phyloP scores from a whole-genome alignment of 257 asterid species.

The Nicotiana sylvestris region DNA sequence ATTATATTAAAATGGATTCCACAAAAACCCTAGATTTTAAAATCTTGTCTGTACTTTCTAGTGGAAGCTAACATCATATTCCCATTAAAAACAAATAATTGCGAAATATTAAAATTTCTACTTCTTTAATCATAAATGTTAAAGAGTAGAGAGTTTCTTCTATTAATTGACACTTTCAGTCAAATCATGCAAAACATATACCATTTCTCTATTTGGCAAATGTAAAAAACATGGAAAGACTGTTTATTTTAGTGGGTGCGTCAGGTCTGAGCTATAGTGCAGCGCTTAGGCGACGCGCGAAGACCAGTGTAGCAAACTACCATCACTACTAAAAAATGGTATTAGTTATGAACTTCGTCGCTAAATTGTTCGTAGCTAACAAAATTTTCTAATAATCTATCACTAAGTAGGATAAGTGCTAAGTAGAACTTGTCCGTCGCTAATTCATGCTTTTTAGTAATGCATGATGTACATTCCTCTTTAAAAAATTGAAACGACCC shows the following conservation, averaged over 20 bases:
- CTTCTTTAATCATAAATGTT: neutral
- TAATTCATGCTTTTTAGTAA: too few species aligned
- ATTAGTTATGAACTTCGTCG: too few species aligned
- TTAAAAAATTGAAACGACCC: too few species aligned
- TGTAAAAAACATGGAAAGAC: neutral
- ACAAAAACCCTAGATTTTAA: neutral
- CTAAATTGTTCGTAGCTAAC: too few species aligned
- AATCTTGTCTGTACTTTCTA: neutral
- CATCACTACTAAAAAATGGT: too few species aligned
- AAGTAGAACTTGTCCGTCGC: too few species aligned
- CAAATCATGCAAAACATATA: neutral
- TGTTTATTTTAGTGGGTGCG: neutral
- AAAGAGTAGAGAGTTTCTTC: neutral
- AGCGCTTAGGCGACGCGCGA: too few species aligned
- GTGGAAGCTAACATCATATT: slow-evolving; percentile 15
- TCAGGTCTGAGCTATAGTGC: too few species aligned
- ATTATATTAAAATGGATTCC: neutral
- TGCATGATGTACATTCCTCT: too few species aligned
- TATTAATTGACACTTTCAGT: neutral
- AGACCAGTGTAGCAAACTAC: too few species aligned
- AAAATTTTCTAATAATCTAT: too few species aligned
- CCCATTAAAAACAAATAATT: slow-evolving; percentile 7
- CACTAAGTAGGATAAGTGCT: too few species aligned
- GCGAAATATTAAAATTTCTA: neutral
- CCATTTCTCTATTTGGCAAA: neutral